Conservation (phyloP, 2,329 filamentous ascomycete species). For the Fusarium coicis region DNA sequence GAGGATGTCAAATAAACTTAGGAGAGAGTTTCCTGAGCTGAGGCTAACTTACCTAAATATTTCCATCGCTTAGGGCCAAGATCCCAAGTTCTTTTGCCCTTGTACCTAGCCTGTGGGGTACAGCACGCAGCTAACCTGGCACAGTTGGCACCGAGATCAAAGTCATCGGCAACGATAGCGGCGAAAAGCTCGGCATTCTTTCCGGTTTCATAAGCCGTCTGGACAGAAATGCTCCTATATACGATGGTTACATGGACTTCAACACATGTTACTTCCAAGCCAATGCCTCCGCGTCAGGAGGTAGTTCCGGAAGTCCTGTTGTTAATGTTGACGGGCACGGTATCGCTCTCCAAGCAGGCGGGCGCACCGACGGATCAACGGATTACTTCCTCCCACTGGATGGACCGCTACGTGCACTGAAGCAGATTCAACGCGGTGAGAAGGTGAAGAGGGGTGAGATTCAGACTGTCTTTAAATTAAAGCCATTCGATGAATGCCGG, state of each 20-base stretch:
- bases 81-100: not conserved
- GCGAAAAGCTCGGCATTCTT: constrained; percentile 45
- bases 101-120: not conserved
- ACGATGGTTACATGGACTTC: constrained; percentile 98
- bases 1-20: not conserved
- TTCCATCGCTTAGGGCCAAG: not conserved
- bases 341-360: constrained; percentile 83
- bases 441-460: constrained; percentile 88
- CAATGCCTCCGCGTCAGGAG: constrained; percentile 93
- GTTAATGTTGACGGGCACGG: constrained; percentile 95
- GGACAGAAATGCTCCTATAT: constrained; percentile 95
- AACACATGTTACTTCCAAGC: constrained; percentile 97
- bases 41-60: not conserved
- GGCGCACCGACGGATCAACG: constrained; percentile 91
- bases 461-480: constrained; percentile 95
- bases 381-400: constrained; percentile 97
- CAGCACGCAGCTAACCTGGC: not conserved
- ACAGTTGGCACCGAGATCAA: constrained; percentile 29
- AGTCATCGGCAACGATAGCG: constrained; percentile 29
- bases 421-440: constrained; percentile 82
- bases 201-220: constrained; percentile 96
- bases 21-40: not conserved
- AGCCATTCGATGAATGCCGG: constrained; percentile 96
- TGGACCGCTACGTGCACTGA: constrained; percentile 84
- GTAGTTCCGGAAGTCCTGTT: constrained; percentile 95